Base-by-base conservation (phyloP, 306 rosid species). In the Medicago truncatula region DNA sequence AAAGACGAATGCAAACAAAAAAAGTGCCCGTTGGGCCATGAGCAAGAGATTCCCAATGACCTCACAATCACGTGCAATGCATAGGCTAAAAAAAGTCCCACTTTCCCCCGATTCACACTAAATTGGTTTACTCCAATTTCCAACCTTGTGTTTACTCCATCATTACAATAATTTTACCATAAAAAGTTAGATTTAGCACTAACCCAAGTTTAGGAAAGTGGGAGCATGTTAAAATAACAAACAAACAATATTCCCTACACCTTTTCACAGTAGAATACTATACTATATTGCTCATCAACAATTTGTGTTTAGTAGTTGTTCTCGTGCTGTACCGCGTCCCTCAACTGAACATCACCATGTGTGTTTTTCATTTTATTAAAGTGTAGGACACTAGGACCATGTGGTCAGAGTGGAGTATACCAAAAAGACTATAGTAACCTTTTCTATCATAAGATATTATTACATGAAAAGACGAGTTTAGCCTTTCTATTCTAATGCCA, bases 11-110 rank as follows among this genome's bases (percentile, higher is more conserved):
- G 2, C 23, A 18, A 82, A 86, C 86, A 83, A 82, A 54, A 60
- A 77, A 85, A 82, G 68, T 15, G 23, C 11, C 40, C 18, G 25
- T 50, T 41, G 78, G 72, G 73, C 62, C 82, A 61, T 75, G 38
- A 73, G 74, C 21, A 23, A 39, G 73, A 67, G 80, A 89, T 80
- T 87, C 84, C 87, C 83, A 62, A 67, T 79, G 47, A 18, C 83
- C 15, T 20, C 68, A n/a, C n/a, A 5, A 82, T 78, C 91, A 90
- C 91, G 88, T 88, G 90, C 83, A 85, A 87, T 88, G 90, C 83
- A 85, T 49, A 16, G 6, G 14, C 31, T 7, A 73, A 78, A 78
- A 38, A 75, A 47, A 54, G 9, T 17, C 59, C 50, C 31, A 76
- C 75, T 71, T 76, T 71, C 20, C 23, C 6, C 52, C 46, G 15